Percentiles rank a stretch among this genome's conserved stretches.
phyloP scores from a whole-genome alignment of 106 monocot genomes.

The Acorus calamus region DNA sequence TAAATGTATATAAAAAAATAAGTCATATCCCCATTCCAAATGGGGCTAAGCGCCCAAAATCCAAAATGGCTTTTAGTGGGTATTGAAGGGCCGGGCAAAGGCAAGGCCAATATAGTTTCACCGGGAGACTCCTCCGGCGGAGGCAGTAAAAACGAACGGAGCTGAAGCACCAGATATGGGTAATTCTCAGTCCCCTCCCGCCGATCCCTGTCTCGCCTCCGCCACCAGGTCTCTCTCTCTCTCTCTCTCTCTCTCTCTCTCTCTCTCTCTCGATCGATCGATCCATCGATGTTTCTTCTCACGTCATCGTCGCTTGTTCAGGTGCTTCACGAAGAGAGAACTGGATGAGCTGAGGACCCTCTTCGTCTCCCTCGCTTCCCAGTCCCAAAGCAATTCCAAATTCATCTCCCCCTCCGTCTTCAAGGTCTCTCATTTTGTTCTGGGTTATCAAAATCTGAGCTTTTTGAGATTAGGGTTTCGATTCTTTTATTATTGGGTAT shows the following conservation, averaged over 20 bases:
- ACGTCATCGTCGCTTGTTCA: neutral
- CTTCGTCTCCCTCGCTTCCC: constrained; percentile 57
- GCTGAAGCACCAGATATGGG: too few species aligned
- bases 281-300: neutral
- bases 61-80: too few species aligned
- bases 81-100: too few species aligned
- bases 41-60: too few species aligned
- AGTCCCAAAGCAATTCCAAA: constrained; percentile 47
- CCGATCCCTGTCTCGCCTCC: constrained; percentile 30
- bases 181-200: constrained; percentile 51
- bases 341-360: constrained; percentile 55
- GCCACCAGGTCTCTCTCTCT: constrained; percentile 35
- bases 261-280: neutral
- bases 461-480: neutral
- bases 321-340: constrained; percentile 74
- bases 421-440: constrained; percentile 54
- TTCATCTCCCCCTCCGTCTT: constrained; percentile 62
- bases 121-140: too few species aligned
- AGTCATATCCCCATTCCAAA: too few species aligned
- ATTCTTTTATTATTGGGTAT: neutral
- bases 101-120: too few species aligned
- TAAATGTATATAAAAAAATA: too few species aligned
- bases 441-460: neutral
- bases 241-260: neutral
- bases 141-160: too few species aligned